Conservation (phyloP, 2,329 filamentous ascomycete species). For the Zasmidium cellare region DNA sequence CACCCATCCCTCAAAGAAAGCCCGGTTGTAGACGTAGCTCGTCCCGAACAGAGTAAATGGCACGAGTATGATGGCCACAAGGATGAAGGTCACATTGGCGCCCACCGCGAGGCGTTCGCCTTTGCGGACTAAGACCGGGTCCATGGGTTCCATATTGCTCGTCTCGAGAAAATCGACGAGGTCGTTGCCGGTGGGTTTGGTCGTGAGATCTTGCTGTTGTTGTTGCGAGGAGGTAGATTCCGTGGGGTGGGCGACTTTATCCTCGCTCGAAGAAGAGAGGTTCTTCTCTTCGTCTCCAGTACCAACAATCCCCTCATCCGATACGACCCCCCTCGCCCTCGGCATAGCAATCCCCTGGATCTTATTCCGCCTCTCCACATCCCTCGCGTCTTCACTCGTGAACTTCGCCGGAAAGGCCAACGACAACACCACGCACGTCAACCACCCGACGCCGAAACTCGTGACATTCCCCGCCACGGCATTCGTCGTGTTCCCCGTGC, state of each 20-base stretch:
- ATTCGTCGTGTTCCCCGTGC: constrained; percentile 41
- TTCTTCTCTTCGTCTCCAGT: constrained; percentile 9
- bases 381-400: constrained; percentile 39
- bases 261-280: background rate
- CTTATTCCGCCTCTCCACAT: constrained; percentile 41
- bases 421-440: constrained; percentile 43
- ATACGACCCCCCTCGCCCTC: background rate
- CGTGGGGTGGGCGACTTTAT: background rate
- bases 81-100: constrained; percentile 40
- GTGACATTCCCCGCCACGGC: constrained; percentile 38
- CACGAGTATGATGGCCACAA: constrained; percentile 40
- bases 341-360: constrained; percentile 29
- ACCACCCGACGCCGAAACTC: constrained; percentile 22
- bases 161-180: constrained; percentile 44
- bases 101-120: constrained; percentile 40
- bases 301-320: background rate
- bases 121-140: constrained; percentile 38
- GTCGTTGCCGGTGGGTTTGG: constrained; percentile 40
- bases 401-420: constrained; percentile 38
- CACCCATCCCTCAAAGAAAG: constrained; percentile 44
- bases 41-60: constrained; percentile 41
- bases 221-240: background rate
- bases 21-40: constrained; percentile 41
- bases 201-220: constrained; percentile 19
- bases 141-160: constrained; percentile 44